A percentile compares a stretch with the other conserved stretches of the same genome.
These are phyloP conservation scores for Lichtheimia corymbifera DNA, from an alignment of 371 early-diverging fungal species.

Conservation along the genomic window DNA sequence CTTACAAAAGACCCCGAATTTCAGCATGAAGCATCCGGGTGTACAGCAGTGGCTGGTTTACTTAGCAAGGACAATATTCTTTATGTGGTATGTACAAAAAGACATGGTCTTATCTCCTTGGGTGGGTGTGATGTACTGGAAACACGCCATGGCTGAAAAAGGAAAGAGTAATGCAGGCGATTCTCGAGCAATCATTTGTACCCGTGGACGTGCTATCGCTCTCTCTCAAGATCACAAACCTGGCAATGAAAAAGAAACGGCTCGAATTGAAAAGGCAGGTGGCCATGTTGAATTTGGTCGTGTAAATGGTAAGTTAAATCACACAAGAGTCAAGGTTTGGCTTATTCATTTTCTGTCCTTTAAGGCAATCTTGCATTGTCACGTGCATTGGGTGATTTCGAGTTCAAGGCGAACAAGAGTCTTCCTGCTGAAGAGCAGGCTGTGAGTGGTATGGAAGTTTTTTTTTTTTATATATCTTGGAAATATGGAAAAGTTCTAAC, in stretches of 20 bases:
- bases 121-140: slow-evolving; percentile 11
- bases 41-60: slow-evolving; percentile 88
- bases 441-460: slow-evolving; percentile 68
- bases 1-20: slow-evolving; percentile 62
- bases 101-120: too few relatives aligned
- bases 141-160: slow-evolving; percentile 5
- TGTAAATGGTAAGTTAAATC: slow-evolving; percentile 78
- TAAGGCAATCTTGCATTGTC: slow-evolving; percentile 93
- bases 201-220: slow-evolving; percentile 69
- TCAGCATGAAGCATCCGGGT: slow-evolving; percentile 84
- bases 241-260: slow-evolving; percentile 75
- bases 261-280: slow-evolving; percentile 85
- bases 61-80: slow-evolving; percentile 66
- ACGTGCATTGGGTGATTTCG: slow-evolving; percentile 96
- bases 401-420: slow-evolving; percentile 80
- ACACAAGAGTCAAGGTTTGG: not conserved
- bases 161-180: slow-evolving; percentile 90
- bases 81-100: slow-evolving; percentile 35
- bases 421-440: slow-evolving; percentile 85
- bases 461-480: too few relatives aligned
- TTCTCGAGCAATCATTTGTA: slow-evolving; percentile 85
- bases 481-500: not conserved
- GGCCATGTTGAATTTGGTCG: slow-evolving; percentile 95
- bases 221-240: slow-evolving; percentile 96
- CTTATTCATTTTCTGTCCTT: not conserved